phyloP scores from a whole-genome alignment of 2,329 filamentous ascomycete species.

The Diaporthe longicolla region DNA sequence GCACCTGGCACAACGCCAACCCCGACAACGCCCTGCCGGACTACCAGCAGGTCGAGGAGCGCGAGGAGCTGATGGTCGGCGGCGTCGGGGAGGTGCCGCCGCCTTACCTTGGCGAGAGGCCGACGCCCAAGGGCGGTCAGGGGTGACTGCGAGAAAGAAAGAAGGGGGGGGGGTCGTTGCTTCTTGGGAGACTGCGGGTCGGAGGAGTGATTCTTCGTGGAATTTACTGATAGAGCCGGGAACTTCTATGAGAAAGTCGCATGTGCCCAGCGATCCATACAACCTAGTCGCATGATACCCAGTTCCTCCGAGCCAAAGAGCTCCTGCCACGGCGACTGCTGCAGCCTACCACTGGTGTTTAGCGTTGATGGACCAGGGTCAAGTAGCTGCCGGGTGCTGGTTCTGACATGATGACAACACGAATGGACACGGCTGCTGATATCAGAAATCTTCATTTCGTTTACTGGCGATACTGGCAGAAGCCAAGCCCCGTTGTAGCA shows the following conservation, averaged over 20 bases:
- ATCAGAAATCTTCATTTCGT: slow-evolving; percentile 11
- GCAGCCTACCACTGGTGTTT: neutral
- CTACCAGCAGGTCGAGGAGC: slow-evolving; percentile 48
- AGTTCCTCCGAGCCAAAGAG: neutral
- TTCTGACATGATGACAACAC: neutral
- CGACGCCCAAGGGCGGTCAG: slow-evolving; percentile 20
- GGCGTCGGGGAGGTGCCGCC: slow-evolving; percentile 51
- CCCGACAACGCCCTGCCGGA: slow-evolving; percentile 51
- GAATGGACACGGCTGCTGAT: neutral
- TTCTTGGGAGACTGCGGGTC: neutral
- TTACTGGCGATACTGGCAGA: neutral
- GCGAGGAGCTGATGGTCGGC: slow-evolving; percentile 52
- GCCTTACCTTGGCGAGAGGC: slow-evolving; percentile 47
- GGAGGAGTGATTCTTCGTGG: slow-evolving; percentile 50
- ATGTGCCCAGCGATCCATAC: neutral
- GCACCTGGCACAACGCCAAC: slow-evolving; percentile 50
- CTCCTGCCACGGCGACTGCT: neutral
- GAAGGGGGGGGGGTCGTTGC: neutral
- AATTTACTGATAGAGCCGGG: slow-evolving; percentile 2
- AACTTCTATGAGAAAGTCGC: neutral
- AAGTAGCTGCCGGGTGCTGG: no score
- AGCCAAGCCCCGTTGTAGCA: neutral
- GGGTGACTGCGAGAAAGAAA: neutral
- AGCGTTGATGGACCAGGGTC: neutral
- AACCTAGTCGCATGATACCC: neutral